Conservation (phyloP, 2,329 filamentous ascomycete genomes). For the Fusarium verrucosum region DNA sequence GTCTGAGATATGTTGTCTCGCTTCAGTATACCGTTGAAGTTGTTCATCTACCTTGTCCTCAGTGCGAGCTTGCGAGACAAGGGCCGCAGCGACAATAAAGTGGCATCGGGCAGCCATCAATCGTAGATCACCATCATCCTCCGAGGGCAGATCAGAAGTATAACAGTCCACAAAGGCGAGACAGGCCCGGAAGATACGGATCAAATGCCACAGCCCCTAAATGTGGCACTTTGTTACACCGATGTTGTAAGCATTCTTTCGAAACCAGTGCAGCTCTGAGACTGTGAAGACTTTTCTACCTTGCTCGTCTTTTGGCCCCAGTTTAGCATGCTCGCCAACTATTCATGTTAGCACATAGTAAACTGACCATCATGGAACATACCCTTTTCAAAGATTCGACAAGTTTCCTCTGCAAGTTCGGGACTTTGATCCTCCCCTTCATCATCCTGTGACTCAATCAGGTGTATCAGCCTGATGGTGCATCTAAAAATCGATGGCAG, state of each 20-base stretch:
- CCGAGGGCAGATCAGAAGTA: slow-evolving; percentile 55
- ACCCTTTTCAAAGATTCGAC: slow-evolving; percentile 60
- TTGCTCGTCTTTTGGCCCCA: slow-evolving; percentile 51
- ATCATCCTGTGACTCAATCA: slow-evolving; percentile 51
- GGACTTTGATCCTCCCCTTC: background rate
- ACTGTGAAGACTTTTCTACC: slow-evolving; percentile 64
- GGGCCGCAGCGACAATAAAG: slow-evolving; percentile 68
- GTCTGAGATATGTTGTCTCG: slow-evolving; percentile 66
- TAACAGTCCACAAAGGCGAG: slow-evolving; percentile 62
- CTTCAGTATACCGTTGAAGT: slow-evolving; percentile 68
- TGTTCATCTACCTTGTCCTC: slow-evolving; percentile 61
- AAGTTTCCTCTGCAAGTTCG: slow-evolving; percentile 59
- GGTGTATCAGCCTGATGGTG: slow-evolving; percentile 60
- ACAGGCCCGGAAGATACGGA: slow-evolving; percentile 66
- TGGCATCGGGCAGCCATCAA: slow-evolving; percentile 74
- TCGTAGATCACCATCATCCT: slow-evolving; percentile 58
- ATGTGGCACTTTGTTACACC: slow-evolving; percentile 67
- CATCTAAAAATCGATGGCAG: slow-evolving; percentile 57
- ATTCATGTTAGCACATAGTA: slow-evolving; percentile 7
- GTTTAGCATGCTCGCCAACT: slow-evolving; percentile 46
- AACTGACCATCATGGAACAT: slow-evolving; percentile 8
- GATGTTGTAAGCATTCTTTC: slow-evolving; percentile 82
- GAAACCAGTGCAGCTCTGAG: slow-evolving; percentile 83
- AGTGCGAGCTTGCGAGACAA: slow-evolving; percentile 61
- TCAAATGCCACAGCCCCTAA: slow-evolving; percentile 63